Conservation (phyloP, 2,329 filamentous ascomycete genomes). For the Talaromyces verruculosus region DNA sequence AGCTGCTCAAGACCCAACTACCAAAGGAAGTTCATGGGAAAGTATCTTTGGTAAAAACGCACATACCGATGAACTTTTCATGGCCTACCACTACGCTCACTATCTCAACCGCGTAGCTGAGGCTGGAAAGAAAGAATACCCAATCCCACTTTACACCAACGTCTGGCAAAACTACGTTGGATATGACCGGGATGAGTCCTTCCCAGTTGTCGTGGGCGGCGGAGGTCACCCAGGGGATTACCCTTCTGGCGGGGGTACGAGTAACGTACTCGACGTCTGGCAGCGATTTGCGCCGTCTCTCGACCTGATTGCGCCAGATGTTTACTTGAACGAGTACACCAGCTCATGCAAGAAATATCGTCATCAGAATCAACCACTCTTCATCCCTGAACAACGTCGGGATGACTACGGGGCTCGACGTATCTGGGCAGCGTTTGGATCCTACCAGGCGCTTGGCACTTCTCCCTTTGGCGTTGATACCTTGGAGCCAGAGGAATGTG, state of each 20-base stretch:
- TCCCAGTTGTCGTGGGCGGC: neutral
- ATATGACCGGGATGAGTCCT: neutral
- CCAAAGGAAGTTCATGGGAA: neutral
- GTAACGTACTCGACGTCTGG: constrained; percentile 20
- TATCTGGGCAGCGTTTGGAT: constrained; percentile 42
- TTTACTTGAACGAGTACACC: constrained; percentile 51
- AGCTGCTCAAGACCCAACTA: neutral
- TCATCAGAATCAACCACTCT: constrained; percentile 45
- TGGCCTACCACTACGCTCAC: neutral
- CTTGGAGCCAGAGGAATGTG: constrained; percentile 25
- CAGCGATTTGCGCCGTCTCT: constrained; percentile 44
- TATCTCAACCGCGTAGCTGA: neutral
- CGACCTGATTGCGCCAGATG: constrained; percentile 50
- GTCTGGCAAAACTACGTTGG: neutral
- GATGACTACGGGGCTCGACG: constrained; percentile 47
- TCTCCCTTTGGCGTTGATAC: neutral
- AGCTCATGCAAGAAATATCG: constrained; percentile 45
- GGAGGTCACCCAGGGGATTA: neutral
- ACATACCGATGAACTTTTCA: neutral
- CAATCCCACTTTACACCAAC: neutral
- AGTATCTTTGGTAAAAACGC: neutral
- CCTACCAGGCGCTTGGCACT: constrained; percentile 32
- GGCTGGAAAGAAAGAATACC: neutral
- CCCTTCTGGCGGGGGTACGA: neutral
- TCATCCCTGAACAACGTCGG: constrained; percentile 51